These are phyloP conservation scores for Globisporangium spiculum DNA, from an alignment of 352 stramenopile species.

Conservation along the genomic window DNA sequence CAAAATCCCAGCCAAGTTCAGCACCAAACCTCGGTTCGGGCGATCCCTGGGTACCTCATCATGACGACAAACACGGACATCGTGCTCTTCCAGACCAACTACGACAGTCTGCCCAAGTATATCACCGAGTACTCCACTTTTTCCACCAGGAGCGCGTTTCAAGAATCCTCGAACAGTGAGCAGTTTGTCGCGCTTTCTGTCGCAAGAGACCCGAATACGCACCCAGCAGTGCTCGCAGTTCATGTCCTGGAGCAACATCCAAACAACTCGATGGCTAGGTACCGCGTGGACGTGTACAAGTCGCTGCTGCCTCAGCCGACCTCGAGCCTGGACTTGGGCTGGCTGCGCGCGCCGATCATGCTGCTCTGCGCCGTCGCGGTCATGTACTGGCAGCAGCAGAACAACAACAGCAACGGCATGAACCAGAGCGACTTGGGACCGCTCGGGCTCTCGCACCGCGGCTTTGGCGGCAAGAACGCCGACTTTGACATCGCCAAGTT, in stretches of 20 bases:
- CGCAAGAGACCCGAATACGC: conserved; percentile 17
- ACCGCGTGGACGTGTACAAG: conserved; percentile 26
- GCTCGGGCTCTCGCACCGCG: not conserved
- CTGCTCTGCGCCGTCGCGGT: conserved; percentile 35
- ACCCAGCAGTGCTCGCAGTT: conserved; percentile 11
- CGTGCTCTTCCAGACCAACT: conserved; percentile 26
- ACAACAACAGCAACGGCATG: not conserved
- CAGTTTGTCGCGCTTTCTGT: conserved; percentile 1
- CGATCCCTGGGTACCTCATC: conserved; percentile 28
- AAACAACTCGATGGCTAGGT: not conserved
- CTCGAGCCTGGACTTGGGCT: conserved; percentile 31
- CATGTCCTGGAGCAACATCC: conserved; percentile 3
- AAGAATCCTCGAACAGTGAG: not conserved
- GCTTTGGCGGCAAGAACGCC: not conserved
- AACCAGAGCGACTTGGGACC: not conserved
- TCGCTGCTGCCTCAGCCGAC: conserved; percentile 21
- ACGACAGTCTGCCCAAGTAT: conserved; percentile 13
- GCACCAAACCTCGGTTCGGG: not conserved
- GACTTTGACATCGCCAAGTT: conserved; percentile 12
- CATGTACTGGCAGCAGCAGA: conserved; percentile 42
- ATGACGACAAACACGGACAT: conserved; percentile 18
- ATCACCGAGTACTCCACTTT: conserved; percentile 20
- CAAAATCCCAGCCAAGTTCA: conserved; percentile 5
- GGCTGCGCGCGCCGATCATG: conserved; percentile 38
- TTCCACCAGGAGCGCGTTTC: not conserved